These are phyloP conservation scores for Myxozyma monticola DNA, from an alignment of 805 yeast species.

Conservation along the genomic window DNA sequence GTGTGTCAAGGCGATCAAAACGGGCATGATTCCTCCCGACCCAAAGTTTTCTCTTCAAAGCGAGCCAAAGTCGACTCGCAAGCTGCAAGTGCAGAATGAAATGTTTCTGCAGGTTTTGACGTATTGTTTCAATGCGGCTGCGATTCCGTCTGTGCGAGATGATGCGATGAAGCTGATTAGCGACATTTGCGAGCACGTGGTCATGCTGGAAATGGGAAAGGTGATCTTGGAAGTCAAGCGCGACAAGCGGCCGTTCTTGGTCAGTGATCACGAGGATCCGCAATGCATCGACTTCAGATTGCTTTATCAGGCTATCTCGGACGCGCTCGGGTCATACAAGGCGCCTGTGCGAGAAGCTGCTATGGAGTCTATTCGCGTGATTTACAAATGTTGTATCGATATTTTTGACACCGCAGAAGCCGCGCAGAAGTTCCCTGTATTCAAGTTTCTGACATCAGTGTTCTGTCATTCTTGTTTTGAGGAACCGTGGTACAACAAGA, in stretches of 20 bases:
- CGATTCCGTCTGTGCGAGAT: constrained; percentile 67
- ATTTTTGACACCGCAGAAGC: constrained; percentile 69
- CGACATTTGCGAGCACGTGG: constrained; percentile 74
- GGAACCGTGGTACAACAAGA: constrained; percentile 78
- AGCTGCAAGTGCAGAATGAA: constrained; percentile 51
- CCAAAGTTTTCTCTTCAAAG: constrained; percentile 20
- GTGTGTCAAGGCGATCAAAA: constrained; percentile 22
- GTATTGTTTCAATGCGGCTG: constrained; percentile 61
- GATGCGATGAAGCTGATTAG: constrained; percentile 65
- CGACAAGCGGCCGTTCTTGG: constrained; percentile 67
- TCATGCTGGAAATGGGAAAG: constrained; percentile 72
- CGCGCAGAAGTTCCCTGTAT: constrained; percentile 69
- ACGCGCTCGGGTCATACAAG: constrained; percentile 77
- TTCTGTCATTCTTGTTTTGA: constrained; percentile 91
- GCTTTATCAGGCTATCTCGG: constrained; percentile 70
- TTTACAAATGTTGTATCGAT: constrained; percentile 60
- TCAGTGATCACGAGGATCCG: constrained; percentile 77
- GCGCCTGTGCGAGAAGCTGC: constrained; percentile 72
- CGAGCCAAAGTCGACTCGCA: constrained; percentile 24
- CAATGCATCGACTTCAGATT: constrained; percentile 67
- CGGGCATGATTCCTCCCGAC: constrained; percentile 29
- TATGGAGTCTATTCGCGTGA: constrained; percentile 58
- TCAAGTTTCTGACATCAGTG: constrained; percentile 72
- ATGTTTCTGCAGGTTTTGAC: constrained; percentile 58
- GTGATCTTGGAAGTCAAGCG: constrained; percentile 59